Base-by-base conservation (phyloP, 2,329 filamentous ascomycete species). In the Myriosclerotinia curreyana region DNA sequence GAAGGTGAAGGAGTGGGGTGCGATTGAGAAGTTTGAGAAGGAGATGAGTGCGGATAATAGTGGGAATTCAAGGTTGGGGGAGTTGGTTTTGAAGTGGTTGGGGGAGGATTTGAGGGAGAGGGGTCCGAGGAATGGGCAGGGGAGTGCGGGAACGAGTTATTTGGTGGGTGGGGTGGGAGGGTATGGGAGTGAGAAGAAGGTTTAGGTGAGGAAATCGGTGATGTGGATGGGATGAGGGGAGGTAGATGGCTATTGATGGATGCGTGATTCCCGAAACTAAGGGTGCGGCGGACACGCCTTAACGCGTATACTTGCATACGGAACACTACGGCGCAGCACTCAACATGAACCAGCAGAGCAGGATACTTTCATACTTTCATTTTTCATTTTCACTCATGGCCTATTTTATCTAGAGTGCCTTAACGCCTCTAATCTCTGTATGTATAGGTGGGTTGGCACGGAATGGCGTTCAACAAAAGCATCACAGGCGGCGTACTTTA, bases 71-170 rank as follows among this genome's bases (percentile, higher is more conserved):
- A 85, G 86, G 64, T 81, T 98, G 9, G 93, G 94, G 12, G 90
- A 96, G 78, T 77, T 99, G 68, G 95, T 98, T 38, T 79, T 99
- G 70, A 82, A 82, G 62, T 99, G 95, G 95, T 80, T 99, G 75
- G 86, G 86, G 74, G 84, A 90, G 66, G 94, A 98, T 77, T 77
- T 97, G 67, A 79, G 82, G 70, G 87, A 90, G 69, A 81, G 94
- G 69, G 94, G 94, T 0, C 93, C 93, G 3, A 81, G 94, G 55
- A 90, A 74, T 64, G 66, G 64, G 34, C 73, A 73, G 14, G 70
- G 68, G 8, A 75, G 70, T 36, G 77, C 83, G 71, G 80, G 75
- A 0, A 81, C 78, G 66, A 78, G 80, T 6, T 82, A 89, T 70
- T 76, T 76, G 63, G 74, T 79, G 2, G 82, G 85, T 58, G 85